Conservation (phyloP, 768 basidiomycete species). For the Mycena alexandri region DNA sequence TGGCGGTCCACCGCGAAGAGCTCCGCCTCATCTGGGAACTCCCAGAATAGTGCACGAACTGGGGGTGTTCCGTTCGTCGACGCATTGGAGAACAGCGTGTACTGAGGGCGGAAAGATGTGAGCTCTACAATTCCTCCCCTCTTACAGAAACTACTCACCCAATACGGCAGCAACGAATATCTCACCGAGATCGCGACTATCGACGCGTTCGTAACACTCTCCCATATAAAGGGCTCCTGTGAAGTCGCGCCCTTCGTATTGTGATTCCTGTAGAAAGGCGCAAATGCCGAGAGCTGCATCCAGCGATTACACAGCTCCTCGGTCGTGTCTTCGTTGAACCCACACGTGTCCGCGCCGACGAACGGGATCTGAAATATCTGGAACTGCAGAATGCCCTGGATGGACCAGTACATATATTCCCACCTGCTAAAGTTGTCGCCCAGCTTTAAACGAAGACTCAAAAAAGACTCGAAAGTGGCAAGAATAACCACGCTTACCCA, state of each 20-base stretch:
- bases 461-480: constrained; percentile 19
- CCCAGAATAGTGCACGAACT: constrained; percentile 80
- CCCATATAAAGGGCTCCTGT: constrained; percentile 87
- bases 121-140: constrained; percentile 22
- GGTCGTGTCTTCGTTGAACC: constrained; percentile 76
- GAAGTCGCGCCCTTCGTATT: constrained; percentile 73
- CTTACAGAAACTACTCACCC: constrained; percentile 59
- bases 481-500: constrained; percentile 52
- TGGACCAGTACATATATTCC: constrained; percentile 76
- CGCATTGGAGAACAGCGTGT: constrained; percentile 80
- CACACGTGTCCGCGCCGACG: constrained; percentile 80
- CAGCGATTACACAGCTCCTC: constrained; percentile 88
- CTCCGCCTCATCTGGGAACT: constrained; percentile 80
- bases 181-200: constrained; percentile 75
- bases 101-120: constrained; percentile 54
- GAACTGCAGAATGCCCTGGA: constrained; percentile 87
- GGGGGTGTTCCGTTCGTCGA: constrained; percentile 76
- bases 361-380: constrained; percentile 68
- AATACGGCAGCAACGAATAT: constrained; percentile 83
- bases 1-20: constrained; percentile 73
- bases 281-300: constrained; percentile 87
- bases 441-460: constrained; percentile 45
- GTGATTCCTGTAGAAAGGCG: constrained; percentile 87
- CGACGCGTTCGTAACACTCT: constrained; percentile 80
- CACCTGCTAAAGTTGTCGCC: constrained; percentile 85